Percentiles rank a stretch among this genome's conserved stretches.
These are phyloP conservation scores for Suhomyces guaymorum DNA, from an alignment of 1,139 yeast species.

Conservation along the genomic window DNA sequence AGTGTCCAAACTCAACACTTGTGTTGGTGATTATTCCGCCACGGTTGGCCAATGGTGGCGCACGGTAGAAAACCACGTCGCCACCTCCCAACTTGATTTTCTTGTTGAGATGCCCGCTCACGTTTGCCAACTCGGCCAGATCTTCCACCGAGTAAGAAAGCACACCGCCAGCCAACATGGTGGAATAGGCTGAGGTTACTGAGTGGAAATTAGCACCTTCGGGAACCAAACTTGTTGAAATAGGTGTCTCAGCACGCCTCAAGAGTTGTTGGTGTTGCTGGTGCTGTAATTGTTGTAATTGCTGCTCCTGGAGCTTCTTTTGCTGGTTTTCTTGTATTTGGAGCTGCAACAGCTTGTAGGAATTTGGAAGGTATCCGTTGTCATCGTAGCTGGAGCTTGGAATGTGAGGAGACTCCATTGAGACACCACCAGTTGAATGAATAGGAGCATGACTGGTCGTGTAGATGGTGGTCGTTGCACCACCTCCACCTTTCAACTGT, in stretches of 20 bases:
- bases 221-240: constrained; percentile 22
- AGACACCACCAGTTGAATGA: constrained; percentile 15
- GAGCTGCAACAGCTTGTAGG: constrained; percentile 21
- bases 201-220: constrained; percentile 29
- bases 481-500: constrained; percentile 44
- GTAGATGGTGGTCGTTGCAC: constrained; percentile 29
- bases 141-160: constrained; percentile 36
- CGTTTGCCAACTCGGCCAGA: constrained; percentile 18
- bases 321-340: constrained; percentile 21
- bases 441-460: constrained; percentile 19
- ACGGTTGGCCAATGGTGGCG: constrained; percentile 65
- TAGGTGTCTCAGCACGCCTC: constrained; percentile 26
- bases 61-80: constrained; percentile 75
- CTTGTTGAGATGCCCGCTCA: constrained; percentile 24
- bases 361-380: constrained; percentile 16
- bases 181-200: constrained; percentile 38
- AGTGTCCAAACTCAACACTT: constrained; percentile 55
- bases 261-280: constrained; percentile 22
- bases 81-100: constrained; percentile 23
- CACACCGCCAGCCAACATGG: constrained; percentile 43
- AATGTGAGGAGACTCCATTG: constrained; percentile 7
- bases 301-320: constrained; percentile 19
- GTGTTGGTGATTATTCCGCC: constrained; percentile 42
- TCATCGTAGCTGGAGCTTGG: constrained; percentile 16
- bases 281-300: constrained; percentile 19